A percentile compares a stretch with the other conserved stretches of the same genome.
Evolutionary conservation across 805 yeast species (phyloP).

Genomic region (Ogataea ramenticola): DNA sequence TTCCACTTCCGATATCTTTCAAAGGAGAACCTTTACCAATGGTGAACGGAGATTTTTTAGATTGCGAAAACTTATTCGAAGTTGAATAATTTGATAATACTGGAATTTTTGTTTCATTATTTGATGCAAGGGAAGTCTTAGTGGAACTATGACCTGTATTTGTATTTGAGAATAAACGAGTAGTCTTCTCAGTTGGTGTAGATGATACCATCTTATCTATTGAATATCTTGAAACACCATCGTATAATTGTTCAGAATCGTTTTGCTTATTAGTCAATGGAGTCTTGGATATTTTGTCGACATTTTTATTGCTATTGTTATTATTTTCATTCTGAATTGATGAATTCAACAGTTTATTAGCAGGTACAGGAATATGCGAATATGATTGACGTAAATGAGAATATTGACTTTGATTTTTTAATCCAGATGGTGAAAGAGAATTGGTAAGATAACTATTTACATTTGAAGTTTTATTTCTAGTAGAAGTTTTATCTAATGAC

Average conservation of each 20-base stretch:
- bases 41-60: not conserved
- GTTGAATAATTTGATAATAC: no score
- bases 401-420: not conserved
- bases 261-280: no score
- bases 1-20: no score
- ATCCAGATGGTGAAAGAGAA: not conserved
- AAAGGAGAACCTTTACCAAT: not conserved
- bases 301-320: no score
- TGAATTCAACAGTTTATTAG: not conserved
- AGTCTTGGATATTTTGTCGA: no score
- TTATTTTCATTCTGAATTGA: not conserved
- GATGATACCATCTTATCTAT: not conserved
- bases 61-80: no score
- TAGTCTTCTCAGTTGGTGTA: not conserved
- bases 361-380: not conserved
- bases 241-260: no score
- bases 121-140: no score
- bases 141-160: no score
- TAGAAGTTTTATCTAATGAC: slow-evolving; percentile 6
- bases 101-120: no score
- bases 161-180: not conserved
- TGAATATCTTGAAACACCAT: no score
- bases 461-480: slow-evolving; percentile 3
- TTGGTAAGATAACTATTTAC: not conserved
- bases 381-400: not conserved